Percentiles rank a stretch among this genome's conserved stretches.
These are phyloP conservation scores for Mrakiaceae sp. DNA, from an alignment of 1,284 basidiomycete genomes.

Conservation along the genomic window DNA sequence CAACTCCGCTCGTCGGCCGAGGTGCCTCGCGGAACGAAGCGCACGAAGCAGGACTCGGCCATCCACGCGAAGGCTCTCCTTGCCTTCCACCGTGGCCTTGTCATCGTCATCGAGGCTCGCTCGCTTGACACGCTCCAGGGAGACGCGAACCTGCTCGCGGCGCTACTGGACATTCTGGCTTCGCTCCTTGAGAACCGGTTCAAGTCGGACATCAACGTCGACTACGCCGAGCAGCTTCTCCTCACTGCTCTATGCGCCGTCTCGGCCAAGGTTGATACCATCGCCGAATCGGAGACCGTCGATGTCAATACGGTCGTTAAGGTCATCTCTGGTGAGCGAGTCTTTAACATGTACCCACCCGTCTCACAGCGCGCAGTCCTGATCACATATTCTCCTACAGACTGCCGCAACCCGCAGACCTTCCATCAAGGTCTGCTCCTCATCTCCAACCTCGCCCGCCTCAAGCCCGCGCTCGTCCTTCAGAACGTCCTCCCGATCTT, in stretches of 20 bases:
- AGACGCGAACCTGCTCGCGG: slow-evolving; percentile 58
- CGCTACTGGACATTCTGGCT: slow-evolving; percentile 62
- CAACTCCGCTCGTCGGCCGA: slow-evolving; percentile 42
- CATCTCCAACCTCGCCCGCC: slow-evolving; percentile 67
- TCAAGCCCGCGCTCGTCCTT: slow-evolving; percentile 81
- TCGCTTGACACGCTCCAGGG: slow-evolving; percentile 51
- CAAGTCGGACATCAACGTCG: slow-evolving; percentile 41
- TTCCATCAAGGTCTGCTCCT: slow-evolving; percentile 89
- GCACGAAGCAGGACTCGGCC: slow-evolving; percentile 43
- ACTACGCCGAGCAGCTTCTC: slow-evolving; percentile 73
- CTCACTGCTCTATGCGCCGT: slow-evolving; percentile 68
- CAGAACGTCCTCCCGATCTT: slow-evolving; percentile 98
- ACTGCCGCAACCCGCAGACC: slow-evolving; percentile 82
- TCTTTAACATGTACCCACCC: neutral
- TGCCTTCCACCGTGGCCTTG: slow-evolving; percentile 23
- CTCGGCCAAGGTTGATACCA: slow-evolving; percentile 48
- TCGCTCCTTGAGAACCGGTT: slow-evolving; percentile 47
- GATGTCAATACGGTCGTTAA: slow-evolving; percentile 71
- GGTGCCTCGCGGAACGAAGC: slow-evolving; percentile 47
- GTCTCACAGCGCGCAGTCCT: neutral
- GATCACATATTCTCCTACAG: slow-evolving; percentile 34
- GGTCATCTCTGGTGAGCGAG: slow-evolving; percentile 58
- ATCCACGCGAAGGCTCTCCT: slow-evolving; percentile 29
- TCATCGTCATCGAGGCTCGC: slow-evolving; percentile 58
- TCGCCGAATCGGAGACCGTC: slow-evolving; percentile 32